Percentiles rank a stretch among this genome's conserved stretches.
Evolutionary conservation across 1,139 yeast species (phyloP).

Genomic region (Candida sp.): DNA sequence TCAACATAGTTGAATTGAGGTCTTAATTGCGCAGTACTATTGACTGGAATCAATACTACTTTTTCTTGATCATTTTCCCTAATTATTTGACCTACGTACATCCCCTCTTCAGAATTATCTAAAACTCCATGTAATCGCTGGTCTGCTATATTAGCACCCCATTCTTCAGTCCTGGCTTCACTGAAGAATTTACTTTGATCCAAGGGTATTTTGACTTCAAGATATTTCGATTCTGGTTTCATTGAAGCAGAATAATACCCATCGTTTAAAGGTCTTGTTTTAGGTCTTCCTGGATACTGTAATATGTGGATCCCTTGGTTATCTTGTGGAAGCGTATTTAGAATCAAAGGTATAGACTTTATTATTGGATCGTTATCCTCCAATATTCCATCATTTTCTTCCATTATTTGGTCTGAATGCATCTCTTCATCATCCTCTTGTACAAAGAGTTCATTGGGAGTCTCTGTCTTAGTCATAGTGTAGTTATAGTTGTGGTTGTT

Average conservation of each 20-base stretch:
- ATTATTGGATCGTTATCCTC: slow-evolving; percentile 73
- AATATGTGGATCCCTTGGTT: slow-evolving; percentile 33
- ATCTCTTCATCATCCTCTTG: slow-evolving; percentile 6
- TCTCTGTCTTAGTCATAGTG: slow-evolving; percentile 3
- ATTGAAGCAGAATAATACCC: slow-evolving; percentile 50
- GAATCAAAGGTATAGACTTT: slow-evolving; percentile 65
- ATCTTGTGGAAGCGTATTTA: slow-evolving; percentile 19
- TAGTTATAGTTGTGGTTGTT: too few relatives aligned
- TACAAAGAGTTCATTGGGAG: background rate
- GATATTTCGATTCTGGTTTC: slow-evolving; percentile 52
- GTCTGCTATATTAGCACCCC: slow-evolving; percentile 54
- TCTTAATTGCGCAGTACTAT: slow-evolving; percentile 71
- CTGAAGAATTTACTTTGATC: slow-evolving; percentile 67
- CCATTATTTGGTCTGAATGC: slow-evolving; percentile 4
- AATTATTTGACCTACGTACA: slow-evolving; percentile 33
- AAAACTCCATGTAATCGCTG: slow-evolving; percentile 74
- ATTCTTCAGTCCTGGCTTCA: slow-evolving; percentile 54
- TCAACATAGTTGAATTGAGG: slow-evolving; percentile 82
- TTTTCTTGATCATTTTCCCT: slow-evolving; percentile 25
- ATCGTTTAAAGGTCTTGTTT: slow-evolving; percentile 40
- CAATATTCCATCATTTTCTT: slow-evolving; percentile 8
- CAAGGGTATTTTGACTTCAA: slow-evolving; percentile 73
- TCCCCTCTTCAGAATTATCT: slow-evolving; percentile 50
- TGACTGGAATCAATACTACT: slow-evolving; percentile 64
- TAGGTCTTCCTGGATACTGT: slow-evolving; percentile 76